Base-by-base conservation (phyloP, 768 basidiomycete species). In the Kwoniella dejecticola region DNA sequence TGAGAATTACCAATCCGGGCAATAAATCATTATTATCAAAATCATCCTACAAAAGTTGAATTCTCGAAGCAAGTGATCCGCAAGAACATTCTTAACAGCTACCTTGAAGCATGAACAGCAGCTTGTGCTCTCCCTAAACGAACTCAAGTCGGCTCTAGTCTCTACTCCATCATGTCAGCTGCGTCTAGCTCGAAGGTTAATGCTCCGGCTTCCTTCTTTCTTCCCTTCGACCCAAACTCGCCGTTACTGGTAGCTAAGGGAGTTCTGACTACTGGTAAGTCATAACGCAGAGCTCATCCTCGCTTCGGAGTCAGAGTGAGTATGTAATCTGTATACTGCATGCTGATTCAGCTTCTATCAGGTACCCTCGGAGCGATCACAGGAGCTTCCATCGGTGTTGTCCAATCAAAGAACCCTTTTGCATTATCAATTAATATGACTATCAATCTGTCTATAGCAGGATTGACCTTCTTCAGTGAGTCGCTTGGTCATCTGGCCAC, bases 401-500 rank as follows among this genome's bases (percentile, higher is more conserved):
- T 84, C 27, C 82, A 80, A 65, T 79, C 84, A 12, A 82, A 82
- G 59, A 82, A 83, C 41, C 83, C 80, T 80, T 81, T 81, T 4
- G 70, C 83, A 8, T 76, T 87, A 19, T 83, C 86, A 29, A 70
- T 83, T 11, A 83, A 85, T 36, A 84, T 90, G 59, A 87, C 85
- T 17, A 64, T 89, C 21, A 92, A 92, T 72, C 85, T 86, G 46
- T 86, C 85, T 23, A 80, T 91, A 17, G 87, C 85, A 10, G 86
- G 88, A 5, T 82, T 85, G 8, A 84, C 86, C 0, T 93, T 93
- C 80, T 92, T 93, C 78, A 83, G 91, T 91, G 61, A 55, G 87
- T 81, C 29, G 10, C 13, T 8, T 5, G 10, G 33, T 38, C 21
- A 5, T 31, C 38, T 41, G 23, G n/a, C n/a, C n/a, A n/a, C n/a